Conservation (phyloP, 179 eudicot genomes). For the Gypsophila paniculata region DNA sequence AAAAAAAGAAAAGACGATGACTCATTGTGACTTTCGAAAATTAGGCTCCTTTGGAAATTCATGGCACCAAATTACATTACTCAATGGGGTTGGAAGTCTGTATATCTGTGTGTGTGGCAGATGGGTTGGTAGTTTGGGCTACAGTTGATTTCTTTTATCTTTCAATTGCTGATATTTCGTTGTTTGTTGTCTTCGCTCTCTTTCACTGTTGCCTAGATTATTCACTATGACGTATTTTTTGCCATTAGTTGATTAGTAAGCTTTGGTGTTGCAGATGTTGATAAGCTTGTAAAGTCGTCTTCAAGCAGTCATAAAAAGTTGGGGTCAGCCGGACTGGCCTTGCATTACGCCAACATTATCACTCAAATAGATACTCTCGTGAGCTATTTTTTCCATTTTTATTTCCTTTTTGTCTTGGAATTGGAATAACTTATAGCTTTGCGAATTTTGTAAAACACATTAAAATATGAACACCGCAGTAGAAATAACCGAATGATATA, state of each 20-base stretch:
- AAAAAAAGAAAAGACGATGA: no score
- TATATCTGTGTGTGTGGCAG: no score
- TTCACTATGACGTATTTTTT: no score
- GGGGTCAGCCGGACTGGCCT: conserved; percentile 91
- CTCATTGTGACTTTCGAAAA: no score
- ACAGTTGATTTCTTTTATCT: background rate
- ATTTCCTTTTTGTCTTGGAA: background rate
- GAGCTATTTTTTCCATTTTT: conserved; percentile 28
- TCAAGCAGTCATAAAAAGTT: conserved; percentile 47
- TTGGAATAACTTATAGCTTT: background rate
- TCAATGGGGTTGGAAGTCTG: no score
- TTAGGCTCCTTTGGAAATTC: no score
- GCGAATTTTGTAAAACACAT: background rate
- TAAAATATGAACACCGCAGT: background rate
- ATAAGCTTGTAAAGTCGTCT: conserved; percentile 32
- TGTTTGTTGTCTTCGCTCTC: background rate
- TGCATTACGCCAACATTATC: conserved; percentile 92
- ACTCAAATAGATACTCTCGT: conserved; percentile 89
- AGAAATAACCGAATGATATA: background rate
- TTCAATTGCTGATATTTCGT: background rate
- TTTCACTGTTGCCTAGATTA: no score
- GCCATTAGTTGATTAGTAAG: background rate
- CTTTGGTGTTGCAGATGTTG: conserved; percentile 31
- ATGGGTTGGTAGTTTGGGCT: no score
- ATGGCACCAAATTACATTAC: no score